Evolutionary conservation across 495 filamentous ascomycete genomes (phyloP), one percentile per base, ranked within the genome.

Genomic region (Niebla homalea): DNA sequence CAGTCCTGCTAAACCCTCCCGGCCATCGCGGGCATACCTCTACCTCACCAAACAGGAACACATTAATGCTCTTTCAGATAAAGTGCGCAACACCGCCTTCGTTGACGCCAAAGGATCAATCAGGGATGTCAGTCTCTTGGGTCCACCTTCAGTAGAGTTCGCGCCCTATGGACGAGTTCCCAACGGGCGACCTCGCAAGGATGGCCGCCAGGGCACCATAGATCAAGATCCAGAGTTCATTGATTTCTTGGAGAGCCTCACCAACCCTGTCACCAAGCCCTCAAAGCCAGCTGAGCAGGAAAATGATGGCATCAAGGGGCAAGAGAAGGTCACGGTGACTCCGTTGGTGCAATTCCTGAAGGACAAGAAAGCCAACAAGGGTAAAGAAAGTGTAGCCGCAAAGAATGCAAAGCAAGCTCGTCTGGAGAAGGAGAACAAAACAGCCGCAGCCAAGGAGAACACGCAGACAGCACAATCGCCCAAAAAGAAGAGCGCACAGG

Each of bases 151-250:
- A 10, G 68, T 94, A 14, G 89, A 96, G 59, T 84, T 86, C 59
- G 78, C 92, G 21, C 77, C 84, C 3, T 92, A 88, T 64, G 83
- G 85, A 45, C 85, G 87, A 55, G 74, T 83, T 0, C 87, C 93
- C 15, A 84, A 81, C 52, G 81, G 74, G 57, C 71, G 72, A 36
- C 62, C 67, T 19, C 80, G 87, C 20, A 76, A 77, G 42, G 92
- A 98, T 71, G 77, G 77, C 51, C 81, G 90, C 3, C 86, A 94
- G 62, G 92, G 93, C 39, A 93, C 87, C 5, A 96, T 98, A 51
- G 92, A 98, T 56, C 87, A 90, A 58, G 92, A 98, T 62, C 79
- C 83, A 0, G 92, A 97, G 50, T 97, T 97, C 55, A 93, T 94
- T 66, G 77, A 77, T 19, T 98, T 97, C 60, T 76, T 98, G 6